Evolutionary conservation across 352 stramenopile genomes (phyloP), one percentile per base, ranked within the genome.

Genomic region (Pythium phragmiticola): DNA sequence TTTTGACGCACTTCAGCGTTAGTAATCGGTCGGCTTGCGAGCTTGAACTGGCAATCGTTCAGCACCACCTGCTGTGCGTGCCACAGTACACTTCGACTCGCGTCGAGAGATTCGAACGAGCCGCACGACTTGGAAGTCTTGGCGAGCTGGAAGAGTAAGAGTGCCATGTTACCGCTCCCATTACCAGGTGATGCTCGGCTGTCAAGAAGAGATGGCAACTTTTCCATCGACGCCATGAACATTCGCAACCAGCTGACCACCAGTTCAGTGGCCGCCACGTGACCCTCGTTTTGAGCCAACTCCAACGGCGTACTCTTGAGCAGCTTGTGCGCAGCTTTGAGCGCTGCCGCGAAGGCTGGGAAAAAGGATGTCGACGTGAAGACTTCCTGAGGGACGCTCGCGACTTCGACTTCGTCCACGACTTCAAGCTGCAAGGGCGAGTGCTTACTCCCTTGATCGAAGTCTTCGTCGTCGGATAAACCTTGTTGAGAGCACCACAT

Each of bases 141-240:
- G 3, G 83, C 83, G 33, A 92, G 63, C 45, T 87, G 70, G 30
- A 90, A 84, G 43, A 92, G 66, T 49, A 85, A 70, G 3, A 71
- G 58, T 16, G 83, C 79, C 45, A 78, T 70, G 60, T 88, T 87
- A 1, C 83, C 81, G 64, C 84, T 84, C 6, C 83, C 80, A 68
- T 84, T 80, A 33, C 76, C 84, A 58, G 84, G 58, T 5, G 59
- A 67, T 45, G 81, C 66, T 64, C 87, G 76, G 49, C 87, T 89
- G 54, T 89, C 76, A 26, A 90, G 78, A 16, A 92, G 58, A 6
- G 81, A 80, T 21, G 76, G 68, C 65, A 85, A 84, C 4, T 51
- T 42, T 2, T 75, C 65, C 28, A 77, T 68, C 47, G 87, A 77
- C 4, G 52, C 72, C 19, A 75, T 73, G 56, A 89, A 84, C 14